These are phyloP conservation scores for Botrytis medusae DNA, from an alignment of 2,329 filamentous ascomycete species.

Conservation along the genomic window DNA sequence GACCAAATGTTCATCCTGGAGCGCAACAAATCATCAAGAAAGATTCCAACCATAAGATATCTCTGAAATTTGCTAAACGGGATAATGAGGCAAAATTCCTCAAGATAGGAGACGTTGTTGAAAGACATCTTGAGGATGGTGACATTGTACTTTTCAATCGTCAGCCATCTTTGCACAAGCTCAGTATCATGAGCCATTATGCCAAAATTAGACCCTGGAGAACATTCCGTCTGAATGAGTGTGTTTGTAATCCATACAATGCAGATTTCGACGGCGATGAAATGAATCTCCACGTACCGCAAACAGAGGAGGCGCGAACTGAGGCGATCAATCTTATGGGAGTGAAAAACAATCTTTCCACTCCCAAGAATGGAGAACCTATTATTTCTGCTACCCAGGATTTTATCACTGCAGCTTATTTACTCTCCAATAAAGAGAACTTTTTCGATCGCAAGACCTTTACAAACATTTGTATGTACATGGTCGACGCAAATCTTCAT, in stretches of 20 bases:
- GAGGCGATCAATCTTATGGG: constrained; percentile 98
- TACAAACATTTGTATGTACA: constrained; percentile 86
- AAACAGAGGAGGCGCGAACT: constrained; percentile 93
- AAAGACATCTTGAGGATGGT: constrained; percentile 90
- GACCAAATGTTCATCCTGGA: constrained; percentile 78
- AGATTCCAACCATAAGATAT: constrained; percentile 66
- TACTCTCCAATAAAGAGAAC: constrained; percentile 87
- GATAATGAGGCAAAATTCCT: constrained; percentile 72
- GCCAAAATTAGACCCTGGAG: constrained; percentile 93
- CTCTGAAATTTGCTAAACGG: constrained; percentile 72
- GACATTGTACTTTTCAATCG: constrained; percentile 98
- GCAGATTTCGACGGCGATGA: constrained; percentile 99
- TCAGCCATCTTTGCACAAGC: constrained; percentile 95
- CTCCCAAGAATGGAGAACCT: constrained; percentile 95
- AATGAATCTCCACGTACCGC: constrained; percentile 98
- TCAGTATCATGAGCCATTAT: constrained; percentile 95
- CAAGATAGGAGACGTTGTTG: constrained; percentile 81
- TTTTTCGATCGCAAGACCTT: constrained; percentile 91
- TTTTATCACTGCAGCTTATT: constrained; percentile 93
- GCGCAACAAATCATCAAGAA: constrained; percentile 80
- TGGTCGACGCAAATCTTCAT: constrained; percentile 77
- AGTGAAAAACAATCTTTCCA: constrained; percentile 93
- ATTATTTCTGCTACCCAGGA: constrained; percentile 99
- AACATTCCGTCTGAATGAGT: constrained; percentile 96
- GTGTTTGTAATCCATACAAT: constrained; percentile 97